Evolutionary conservation across 1,284 basidiomycete species (phyloP).

Genomic region (Limonomyces culmigenus): DNA sequence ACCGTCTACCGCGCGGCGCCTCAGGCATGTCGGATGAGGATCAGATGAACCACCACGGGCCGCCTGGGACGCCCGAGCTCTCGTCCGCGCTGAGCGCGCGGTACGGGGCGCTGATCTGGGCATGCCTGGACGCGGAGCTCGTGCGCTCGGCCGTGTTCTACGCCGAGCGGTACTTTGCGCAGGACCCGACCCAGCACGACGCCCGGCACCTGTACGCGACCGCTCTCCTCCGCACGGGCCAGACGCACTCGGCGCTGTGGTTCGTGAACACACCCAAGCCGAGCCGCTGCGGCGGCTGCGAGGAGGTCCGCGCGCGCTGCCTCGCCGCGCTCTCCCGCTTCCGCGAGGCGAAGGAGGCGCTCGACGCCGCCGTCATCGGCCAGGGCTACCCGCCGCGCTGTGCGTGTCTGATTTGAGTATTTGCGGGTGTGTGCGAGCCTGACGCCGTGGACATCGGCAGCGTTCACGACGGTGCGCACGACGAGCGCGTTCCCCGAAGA

Average conservation of each 20-base stretch:
- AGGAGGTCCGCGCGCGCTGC: constrained; percentile 66
- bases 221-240: constrained; percentile 53
- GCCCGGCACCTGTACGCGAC: constrained; percentile 74
- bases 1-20: too few species aligned
- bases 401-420: too few species aligned
- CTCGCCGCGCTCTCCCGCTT: constrained; percentile 57
- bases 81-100: constrained; percentile 41
- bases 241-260: constrained; percentile 62
- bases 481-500: constrained; percentile 43
- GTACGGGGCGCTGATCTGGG: constrained; percentile 54
- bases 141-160: constrained; percentile 65
- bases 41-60: too few species aligned
- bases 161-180: constrained; percentile 60
- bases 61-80: constrained; percentile 24
- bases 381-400: too few species aligned
- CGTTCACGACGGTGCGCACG: too few species aligned
- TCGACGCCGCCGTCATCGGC: too few species aligned
- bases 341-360: constrained; percentile 51
- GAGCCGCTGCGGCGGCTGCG: constrained; percentile 54
- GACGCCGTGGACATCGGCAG: too few species aligned
- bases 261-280: constrained; percentile 45
- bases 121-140: constrained; percentile 62
- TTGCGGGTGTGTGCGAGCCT: too few species aligned
- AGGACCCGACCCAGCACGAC: constrained; percentile 58
- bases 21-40: too few species aligned